These are phyloP conservation scores for Phaeomoniella chlamydospora DNA, from an alignment of 2,329 filamentous ascomycete species.

Conservation along the genomic window DNA sequence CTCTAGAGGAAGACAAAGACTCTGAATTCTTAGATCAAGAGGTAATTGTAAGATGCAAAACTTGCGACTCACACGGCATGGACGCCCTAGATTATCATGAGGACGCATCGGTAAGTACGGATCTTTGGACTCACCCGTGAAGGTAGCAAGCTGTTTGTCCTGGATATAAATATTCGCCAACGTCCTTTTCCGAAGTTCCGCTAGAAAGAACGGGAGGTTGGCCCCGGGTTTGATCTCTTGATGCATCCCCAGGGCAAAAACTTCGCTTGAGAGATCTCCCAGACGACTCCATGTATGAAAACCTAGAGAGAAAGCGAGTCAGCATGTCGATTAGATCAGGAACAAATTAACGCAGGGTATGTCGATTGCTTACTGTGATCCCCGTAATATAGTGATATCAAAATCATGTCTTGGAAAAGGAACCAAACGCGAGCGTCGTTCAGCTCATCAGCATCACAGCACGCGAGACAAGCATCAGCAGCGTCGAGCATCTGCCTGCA, in stretches of 20 bases:
- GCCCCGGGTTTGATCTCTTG: conserved; percentile 19
- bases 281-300: conserved; percentile 32
- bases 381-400: neutral
- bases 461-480: conserved; percentile 10
- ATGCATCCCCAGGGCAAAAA: conserved; percentile 34
- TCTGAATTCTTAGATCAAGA: conserved; percentile 16
- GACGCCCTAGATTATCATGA: conserved; percentile 24
- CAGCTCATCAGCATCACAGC: conserved; percentile 1
- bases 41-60: conserved; percentile 26
- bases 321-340: too few species aligned
- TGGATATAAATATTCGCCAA: conserved; percentile 29
- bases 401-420: conserved; percentile 16
- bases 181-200: conserved; percentile 22
- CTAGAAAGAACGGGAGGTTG: conserved; percentile 22
- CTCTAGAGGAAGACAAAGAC: conserved; percentile 14
- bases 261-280: conserved; percentile 29
- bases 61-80: conserved; percentile 28
- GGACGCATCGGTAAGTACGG: neutral
- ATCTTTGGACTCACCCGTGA: conserved; percentile 10
- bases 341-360: too few species aligned
- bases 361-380: neutral
- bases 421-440: conserved; percentile 15
- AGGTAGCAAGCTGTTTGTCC: conserved; percentile 34
- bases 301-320: too few species aligned
- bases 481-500: conserved; percentile 17